Conservation (phyloP, 805 yeast genomes). For the Lipomyces starkeyi region DNA sequence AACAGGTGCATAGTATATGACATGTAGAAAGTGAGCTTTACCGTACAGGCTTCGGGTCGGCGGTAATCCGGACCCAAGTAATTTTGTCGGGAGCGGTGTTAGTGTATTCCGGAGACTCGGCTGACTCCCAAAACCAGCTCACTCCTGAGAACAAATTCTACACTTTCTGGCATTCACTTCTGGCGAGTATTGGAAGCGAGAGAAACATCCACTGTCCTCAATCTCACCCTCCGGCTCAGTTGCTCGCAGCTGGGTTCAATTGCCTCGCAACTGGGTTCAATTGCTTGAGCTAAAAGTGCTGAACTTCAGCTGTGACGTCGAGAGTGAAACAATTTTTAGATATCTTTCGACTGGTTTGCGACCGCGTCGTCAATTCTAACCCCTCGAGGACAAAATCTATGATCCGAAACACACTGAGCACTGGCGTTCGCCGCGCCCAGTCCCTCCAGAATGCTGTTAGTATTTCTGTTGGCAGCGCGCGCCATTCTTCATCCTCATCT, state of each 20-base stretch:
- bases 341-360: not conserved
- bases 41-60: no score
- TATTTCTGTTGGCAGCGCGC: not conserved
- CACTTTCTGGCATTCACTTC: not conserved
- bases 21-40: no score
- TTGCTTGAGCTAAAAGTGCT: not conserved
- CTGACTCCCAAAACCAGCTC: no score
- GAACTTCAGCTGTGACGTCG: not conserved
- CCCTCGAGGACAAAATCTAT: not conserved
- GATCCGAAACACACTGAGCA: not conserved
- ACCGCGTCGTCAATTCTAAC: not conserved
- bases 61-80: no score
- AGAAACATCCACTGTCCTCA: not conserved
- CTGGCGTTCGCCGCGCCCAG: not conserved
- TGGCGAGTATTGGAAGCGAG: not conserved
- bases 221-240: not conserved
- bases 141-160: no score
- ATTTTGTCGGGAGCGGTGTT: no score
- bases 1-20: no score
- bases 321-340: not conserved
- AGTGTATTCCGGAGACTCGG: no score
- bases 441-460: not conserved
- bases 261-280: not conserved
- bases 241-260: not conserved
- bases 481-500: conserved; percentile 20